Percentiles rank a stretch among this genome's conserved stretches.
phyloP scores from a whole-genome alignment of 2,329 filamentous ascomycete genomes.

The Exophiala lecanii-corni region DNA sequence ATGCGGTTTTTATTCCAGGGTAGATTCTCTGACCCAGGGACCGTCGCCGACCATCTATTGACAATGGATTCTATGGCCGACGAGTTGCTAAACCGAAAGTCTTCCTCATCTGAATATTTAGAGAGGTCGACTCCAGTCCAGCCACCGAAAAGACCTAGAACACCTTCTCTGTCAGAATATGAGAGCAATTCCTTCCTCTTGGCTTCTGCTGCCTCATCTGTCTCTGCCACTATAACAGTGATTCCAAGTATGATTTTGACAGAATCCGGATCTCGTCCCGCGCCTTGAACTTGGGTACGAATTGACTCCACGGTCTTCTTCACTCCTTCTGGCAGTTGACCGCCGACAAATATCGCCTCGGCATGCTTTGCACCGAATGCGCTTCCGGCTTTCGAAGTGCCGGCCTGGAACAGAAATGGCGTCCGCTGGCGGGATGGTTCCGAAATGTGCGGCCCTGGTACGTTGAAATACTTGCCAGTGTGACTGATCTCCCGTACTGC shows the following conservation, averaged over 20 bases:
- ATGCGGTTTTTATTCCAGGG: conserved; percentile 39
- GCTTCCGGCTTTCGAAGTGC: conserved; percentile 54
- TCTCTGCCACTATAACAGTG: conserved; percentile 46
- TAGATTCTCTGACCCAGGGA: conserved; percentile 35
- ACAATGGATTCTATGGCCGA: conserved; percentile 45
- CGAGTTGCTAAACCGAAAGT: conserved; percentile 53
- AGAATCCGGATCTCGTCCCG: conserved; percentile 53
- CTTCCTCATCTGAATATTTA: conserved; percentile 54
- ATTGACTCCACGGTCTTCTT: conserved; percentile 48
- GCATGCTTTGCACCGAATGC: conserved; percentile 55
- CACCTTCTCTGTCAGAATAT: conserved; percentile 51
- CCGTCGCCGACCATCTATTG: conserved; percentile 18
- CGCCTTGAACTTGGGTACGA: conserved; percentile 46
- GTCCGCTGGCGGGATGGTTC: conserved; percentile 55
- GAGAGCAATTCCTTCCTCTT: conserved; percentile 51
- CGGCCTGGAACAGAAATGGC: conserved; percentile 56
- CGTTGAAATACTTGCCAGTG: conserved; percentile 47
- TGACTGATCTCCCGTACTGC: conserved; percentile 64
- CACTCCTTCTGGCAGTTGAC: conserved; percentile 56
- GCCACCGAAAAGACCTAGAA: conserved; percentile 52
- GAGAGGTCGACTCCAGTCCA: conserved; percentile 60
- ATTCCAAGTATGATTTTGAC: conserved; percentile 54
- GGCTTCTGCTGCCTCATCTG: conserved; percentile 49
- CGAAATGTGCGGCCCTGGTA: conserved; percentile 45
- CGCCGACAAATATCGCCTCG: conserved; percentile 57